These are phyloP conservation scores for Eucalyptus microcorys DNA, from an alignment of 345 rosid genomes.

Conservation along the genomic window DNA sequence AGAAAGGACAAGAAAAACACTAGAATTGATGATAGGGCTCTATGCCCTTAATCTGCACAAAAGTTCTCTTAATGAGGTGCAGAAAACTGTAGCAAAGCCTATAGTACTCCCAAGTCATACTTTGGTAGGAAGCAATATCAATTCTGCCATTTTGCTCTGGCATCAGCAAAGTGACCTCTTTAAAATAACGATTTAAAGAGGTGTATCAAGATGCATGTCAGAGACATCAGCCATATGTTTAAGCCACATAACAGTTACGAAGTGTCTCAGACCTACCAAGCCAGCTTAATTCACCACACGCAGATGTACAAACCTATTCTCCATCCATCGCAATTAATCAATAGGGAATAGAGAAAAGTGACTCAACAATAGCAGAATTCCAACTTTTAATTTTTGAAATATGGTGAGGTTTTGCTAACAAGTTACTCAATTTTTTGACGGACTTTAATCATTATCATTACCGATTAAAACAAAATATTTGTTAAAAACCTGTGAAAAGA, in stretches of 20 bases:
- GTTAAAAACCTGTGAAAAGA: not conserved
- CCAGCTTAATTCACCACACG: not conserved
- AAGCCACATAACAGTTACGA: not conserved
- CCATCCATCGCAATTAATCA: not conserved
- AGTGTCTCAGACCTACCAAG: not conserved
- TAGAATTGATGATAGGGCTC: not conserved
- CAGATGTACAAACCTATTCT: not conserved
- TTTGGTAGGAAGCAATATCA: slow-evolving; percentile 43
- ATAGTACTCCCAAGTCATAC: slow-evolving; percentile 34
- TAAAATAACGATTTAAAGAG: slow-evolving; percentile 58
- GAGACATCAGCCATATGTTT: not conserved
- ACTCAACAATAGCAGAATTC: not conserved
- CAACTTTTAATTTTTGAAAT: not conserved
- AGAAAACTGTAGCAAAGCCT: slow-evolving; percentile 41
- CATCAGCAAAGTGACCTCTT: slow-evolving; percentile 78
- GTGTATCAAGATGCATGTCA: slow-evolving; percentile 72
- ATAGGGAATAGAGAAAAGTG: not conserved
- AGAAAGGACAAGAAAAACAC: not conserved
- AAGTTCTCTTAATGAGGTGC: not conserved
- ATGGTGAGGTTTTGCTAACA: not conserved
- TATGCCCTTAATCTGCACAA: not conserved
- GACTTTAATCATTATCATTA: not conserved
- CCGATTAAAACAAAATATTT: not conserved
- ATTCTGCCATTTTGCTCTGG: slow-evolving; percentile 49
- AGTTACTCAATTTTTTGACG: not conserved